These are phyloP conservation scores for Phallus indusiatus DNA, from an alignment of 768 basidiomycete genomes.

Conservation along the genomic window DNA sequence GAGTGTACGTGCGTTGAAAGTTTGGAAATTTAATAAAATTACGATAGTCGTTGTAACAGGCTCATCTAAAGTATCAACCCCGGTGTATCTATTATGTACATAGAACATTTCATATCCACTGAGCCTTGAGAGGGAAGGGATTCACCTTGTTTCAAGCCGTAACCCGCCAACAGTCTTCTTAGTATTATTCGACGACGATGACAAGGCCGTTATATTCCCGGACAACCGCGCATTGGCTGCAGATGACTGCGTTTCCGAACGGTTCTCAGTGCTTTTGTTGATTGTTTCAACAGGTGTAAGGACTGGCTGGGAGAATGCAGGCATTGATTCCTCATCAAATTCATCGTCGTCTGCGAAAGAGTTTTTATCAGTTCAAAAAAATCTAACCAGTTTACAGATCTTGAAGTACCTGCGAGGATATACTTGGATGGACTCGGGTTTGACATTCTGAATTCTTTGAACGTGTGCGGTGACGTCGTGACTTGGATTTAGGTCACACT, in stretches of 20 bases:
- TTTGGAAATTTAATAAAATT: conserved; percentile 20
- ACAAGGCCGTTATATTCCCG: conserved; percentile 61
- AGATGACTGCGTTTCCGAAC: conserved; percentile 45
- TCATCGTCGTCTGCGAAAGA: conserved; percentile 59
- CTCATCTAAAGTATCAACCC: conserved; percentile 85
- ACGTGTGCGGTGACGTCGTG: too few relatives aligned
- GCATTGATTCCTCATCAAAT: conserved; percentile 72
- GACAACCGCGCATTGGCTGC: conserved; percentile 40
- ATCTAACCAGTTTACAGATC: background rate
- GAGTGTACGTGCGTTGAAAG: background rate
- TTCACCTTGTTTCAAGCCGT: conserved; percentile 79
- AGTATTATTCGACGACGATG: conserved; percentile 31
- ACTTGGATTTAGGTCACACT: conserved; percentile 10
- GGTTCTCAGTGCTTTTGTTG: conserved; percentile 61
- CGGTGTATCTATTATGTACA: conserved; percentile 49
- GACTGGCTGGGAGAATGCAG: conserved; percentile 63
- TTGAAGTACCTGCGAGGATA: conserved; percentile 62
- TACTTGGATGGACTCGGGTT: conserved; percentile 61
- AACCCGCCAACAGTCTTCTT: conserved; percentile 76
- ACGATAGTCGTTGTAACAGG: conserved; percentile 86
- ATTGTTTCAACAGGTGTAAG: conserved; percentile 29
- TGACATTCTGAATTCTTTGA: conserved; percentile 37
- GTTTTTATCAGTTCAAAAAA: background rate
- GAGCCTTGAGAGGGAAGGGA: conserved; percentile 4
- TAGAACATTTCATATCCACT: background rate